Evolutionary conservation across 192 early-diverging fungal genomes (phyloP).

Genomic region (Diversispora eburnea): DNA sequence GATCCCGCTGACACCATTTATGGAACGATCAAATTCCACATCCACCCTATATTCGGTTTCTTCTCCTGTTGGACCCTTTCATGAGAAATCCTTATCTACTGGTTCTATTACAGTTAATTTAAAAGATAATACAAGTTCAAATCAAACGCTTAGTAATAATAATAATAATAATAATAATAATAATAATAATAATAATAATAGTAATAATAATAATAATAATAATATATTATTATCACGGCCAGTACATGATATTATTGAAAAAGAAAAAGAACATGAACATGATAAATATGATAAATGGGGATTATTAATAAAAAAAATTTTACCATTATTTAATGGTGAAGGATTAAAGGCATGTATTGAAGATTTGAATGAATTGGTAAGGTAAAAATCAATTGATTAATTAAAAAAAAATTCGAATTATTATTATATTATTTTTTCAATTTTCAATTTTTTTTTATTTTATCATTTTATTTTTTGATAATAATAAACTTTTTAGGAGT

Average conservation of each 20-base stretch:
- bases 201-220: neutral
- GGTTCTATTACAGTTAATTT: slow-evolving; percentile 10
- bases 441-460: neutral
- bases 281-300: slow-evolving; percentile 63
- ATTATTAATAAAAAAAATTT: slow-evolving; percentile 61
- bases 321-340: slow-evolving; percentile 87
- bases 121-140: neutral
- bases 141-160: neutral
- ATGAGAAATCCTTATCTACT: slow-evolving; percentile 16
- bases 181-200: neutral
- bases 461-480: neutral
- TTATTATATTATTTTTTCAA: slow-evolving; percentile 6
- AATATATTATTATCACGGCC: neutral
- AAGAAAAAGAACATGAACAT: neutral
- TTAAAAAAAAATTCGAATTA: neutral
- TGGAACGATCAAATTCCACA: slow-evolving; percentile 9
- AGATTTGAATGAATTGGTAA: slow-evolving; percentile 75
- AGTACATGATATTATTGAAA: neutral
- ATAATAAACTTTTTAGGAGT: slow-evolving; percentile 32
- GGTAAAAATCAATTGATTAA: slow-evolving; percentile 37
- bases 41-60: slow-evolving; percentile 9
- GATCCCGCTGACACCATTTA: neutral
- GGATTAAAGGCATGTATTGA: slow-evolving; percentile 77
- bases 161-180: neutral
- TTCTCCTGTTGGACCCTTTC: neutral